Evolutionary conservation across 192 early-diverging fungal species (phyloP).

Genomic region (Polychytrium aggregatum): DNA sequence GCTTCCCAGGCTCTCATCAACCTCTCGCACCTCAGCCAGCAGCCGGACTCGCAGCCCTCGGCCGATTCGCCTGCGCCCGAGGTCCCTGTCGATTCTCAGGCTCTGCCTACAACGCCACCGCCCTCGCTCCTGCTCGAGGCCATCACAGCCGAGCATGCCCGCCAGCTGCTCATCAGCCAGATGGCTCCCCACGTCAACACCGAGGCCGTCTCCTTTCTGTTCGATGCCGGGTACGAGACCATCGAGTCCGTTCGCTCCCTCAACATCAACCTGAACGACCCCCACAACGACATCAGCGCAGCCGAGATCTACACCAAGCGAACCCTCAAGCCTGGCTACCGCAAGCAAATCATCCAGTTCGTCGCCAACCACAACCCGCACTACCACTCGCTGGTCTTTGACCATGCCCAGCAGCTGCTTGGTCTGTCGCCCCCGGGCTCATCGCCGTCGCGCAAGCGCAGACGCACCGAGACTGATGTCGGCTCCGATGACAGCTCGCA

Average conservation of each 20-base stretch:
- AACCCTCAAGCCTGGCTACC: conserved; percentile 12
- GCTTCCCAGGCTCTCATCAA: conserved; percentile 5
- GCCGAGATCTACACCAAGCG: conserved; percentile 13
- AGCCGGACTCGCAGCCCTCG: not conserved
- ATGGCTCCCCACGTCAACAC: conserved; percentile 7
- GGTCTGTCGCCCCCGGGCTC: no score
- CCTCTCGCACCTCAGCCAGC: conserved; percentile 7
- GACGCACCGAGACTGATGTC: no score
- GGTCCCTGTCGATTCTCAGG: not conserved
- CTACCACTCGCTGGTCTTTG: no score
- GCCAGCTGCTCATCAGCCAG: conserved; percentile 6
- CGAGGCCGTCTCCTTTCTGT: conserved; percentile 10
- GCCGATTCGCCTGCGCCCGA: not conserved
- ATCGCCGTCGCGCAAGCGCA: no score
- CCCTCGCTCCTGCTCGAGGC: not conserved
- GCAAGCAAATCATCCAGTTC: conserved; percentile 14
- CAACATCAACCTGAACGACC: conserved; percentile 8
- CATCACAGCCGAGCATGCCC: conserved; percentile 1
- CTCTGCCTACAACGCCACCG: conserved; percentile 2
- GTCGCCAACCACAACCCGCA: no score
- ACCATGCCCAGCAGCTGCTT: no score
- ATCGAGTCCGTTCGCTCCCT: conserved; percentile 10
- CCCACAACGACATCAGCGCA: conserved; percentile 6
- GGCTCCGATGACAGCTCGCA: no score
- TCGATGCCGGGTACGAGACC: conserved; percentile 17